A percentile compares a stretch with the other conserved stretches of the same genome.
Evolutionary conservation across 2,329 filamentous ascomycete genomes (phyloP).

Genomic region (Cladophialophora exuberans): DNA sequence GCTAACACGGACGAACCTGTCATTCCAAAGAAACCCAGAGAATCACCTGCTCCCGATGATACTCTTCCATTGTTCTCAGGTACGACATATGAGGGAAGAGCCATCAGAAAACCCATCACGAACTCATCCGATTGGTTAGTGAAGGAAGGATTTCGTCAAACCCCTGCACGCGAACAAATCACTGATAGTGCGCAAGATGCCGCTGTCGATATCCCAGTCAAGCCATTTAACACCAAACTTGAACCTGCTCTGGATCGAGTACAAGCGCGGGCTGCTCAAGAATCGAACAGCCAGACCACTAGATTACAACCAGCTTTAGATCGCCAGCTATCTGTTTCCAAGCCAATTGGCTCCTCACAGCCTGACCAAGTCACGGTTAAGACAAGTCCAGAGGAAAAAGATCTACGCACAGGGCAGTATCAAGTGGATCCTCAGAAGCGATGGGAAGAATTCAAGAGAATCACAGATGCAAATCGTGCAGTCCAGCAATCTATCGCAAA

Average conservation of each 20-base stretch:
- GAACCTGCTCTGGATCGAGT: slow-evolving; percentile 29
- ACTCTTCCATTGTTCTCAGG: slow-evolving; percentile 32
- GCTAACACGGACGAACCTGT: neutral
- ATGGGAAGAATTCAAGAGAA: neutral
- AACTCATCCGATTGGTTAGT: slow-evolving; percentile 23
- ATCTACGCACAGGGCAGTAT: neutral
- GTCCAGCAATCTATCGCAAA: no score
- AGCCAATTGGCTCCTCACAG: neutral
- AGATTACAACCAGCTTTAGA: slow-evolving; percentile 20
- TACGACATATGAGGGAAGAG: slow-evolving; percentile 29
- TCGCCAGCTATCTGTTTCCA: slow-evolving; percentile 12
- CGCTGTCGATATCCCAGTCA: neutral
- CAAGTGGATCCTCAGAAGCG: neutral
- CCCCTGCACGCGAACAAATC: neutral
- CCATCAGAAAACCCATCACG: neutral
- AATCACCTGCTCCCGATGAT: slow-evolving; percentile 25
- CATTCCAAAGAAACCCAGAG: slow-evolving; percentile 7
- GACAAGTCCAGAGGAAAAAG: no score
- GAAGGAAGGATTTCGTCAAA: slow-evolving; percentile 27
- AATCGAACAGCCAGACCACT: neutral
- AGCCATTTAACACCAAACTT: slow-evolving; percentile 7
- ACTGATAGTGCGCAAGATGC: neutral
- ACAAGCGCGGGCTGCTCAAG: neutral
- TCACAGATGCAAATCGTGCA: no score
- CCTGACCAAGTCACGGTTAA: no score